A percentile compares a stretch with the other conserved stretches of the same genome.
phyloP scores from a whole-genome alignment of 495 filamentous ascomycete species.

The Aspergillus biplanus region DNA sequence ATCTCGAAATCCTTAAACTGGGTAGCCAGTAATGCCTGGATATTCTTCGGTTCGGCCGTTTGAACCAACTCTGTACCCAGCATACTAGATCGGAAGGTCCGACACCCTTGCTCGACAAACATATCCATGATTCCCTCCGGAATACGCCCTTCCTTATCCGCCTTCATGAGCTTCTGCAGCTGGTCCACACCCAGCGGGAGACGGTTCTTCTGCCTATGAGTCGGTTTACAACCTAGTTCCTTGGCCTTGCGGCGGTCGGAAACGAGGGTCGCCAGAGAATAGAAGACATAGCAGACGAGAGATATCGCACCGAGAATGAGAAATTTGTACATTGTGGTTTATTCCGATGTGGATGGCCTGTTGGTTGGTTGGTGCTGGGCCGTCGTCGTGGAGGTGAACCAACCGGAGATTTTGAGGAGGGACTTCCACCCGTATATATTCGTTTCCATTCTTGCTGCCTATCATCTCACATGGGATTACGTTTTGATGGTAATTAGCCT shows the following conservation, averaged over 20 bases:
- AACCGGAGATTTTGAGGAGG: too few species aligned
- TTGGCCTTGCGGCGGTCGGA: not conserved
- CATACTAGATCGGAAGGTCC: not conserved
- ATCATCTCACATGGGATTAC: too few species aligned
- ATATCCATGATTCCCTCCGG: not conserved
- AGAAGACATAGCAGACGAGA: not conserved
- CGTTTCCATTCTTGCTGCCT: too few species aligned
- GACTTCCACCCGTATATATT: too few species aligned
- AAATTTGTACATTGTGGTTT: not conserved
- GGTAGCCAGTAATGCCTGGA: constrained; percentile 75
- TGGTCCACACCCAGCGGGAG: not conserved
- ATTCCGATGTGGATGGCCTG: not conserved
- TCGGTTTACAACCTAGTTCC: not conserved
- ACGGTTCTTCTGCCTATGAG: not conserved
- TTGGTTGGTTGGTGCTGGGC: too few species aligned
- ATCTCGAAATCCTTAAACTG: constrained; percentile 66
- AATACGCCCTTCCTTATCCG: not conserved
- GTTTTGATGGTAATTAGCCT: too few species aligned
- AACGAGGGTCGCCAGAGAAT: not conserved
- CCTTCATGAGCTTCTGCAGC: not conserved
- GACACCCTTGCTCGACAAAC: not conserved
- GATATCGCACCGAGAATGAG: not conserved
- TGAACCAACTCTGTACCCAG: constrained; percentile 25
- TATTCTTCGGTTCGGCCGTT: constrained; percentile 73
- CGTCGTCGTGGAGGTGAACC: too few species aligned